A percentile compares a stretch with the other conserved stretches of the same genome.
phyloP scores from a whole-genome alignment of 768 basidiomycete genomes.

The Leucocoprinus birnbaumii region DNA sequence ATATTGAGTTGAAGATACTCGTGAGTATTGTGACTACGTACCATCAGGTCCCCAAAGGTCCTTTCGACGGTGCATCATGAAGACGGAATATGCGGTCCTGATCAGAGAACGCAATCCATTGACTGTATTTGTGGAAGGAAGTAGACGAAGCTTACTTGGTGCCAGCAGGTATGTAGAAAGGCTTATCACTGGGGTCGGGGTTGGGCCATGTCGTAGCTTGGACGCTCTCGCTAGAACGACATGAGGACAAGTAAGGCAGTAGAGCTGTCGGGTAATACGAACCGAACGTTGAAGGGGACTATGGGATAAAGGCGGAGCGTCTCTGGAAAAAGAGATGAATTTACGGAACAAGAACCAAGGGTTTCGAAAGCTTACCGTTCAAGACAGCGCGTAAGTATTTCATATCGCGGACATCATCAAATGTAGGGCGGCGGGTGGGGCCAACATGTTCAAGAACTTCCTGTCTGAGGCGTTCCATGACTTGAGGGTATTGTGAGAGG shows the following conservation, averaged over 20 bases:
- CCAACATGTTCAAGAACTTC: slow-evolving; percentile 58
- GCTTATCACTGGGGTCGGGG: slow-evolving; percentile 40
- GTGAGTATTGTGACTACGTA: slow-evolving; percentile 18
- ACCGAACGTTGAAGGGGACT: slow-evolving; percentile 56
- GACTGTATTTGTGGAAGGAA: neutral
- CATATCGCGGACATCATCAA: slow-evolving; percentile 48
- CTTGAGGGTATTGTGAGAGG: slow-evolving; percentile 49
- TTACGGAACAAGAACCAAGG: neutral
- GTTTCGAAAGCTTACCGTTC: slow-evolving; percentile 39
- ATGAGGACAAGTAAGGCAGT: neutral
- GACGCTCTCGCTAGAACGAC: slow-evolving; percentile 36
- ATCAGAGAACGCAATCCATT: neutral
- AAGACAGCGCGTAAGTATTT: slow-evolving; percentile 64
- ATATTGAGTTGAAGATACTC: too few species aligned
- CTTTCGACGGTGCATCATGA: slow-evolving; percentile 62
- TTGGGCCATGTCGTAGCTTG: slow-evolving; percentile 47
- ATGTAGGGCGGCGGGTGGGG: slow-evolving; percentile 35
- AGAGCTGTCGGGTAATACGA: neutral
- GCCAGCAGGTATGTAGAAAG: slow-evolving; percentile 51
- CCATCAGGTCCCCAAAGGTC: slow-evolving; percentile 76
- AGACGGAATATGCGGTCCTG: slow-evolving; percentile 51
- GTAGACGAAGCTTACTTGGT: slow-evolving; percentile 43
- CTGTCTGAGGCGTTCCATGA: slow-evolving; percentile 45
- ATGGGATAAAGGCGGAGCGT: slow-evolving; percentile 55
- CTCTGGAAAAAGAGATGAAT: slow-evolving; percentile 26